These are phyloP conservation scores for Citrus hindsii DNA, from an alignment of 345 rosid genomes.

Conservation along the genomic window DNA sequence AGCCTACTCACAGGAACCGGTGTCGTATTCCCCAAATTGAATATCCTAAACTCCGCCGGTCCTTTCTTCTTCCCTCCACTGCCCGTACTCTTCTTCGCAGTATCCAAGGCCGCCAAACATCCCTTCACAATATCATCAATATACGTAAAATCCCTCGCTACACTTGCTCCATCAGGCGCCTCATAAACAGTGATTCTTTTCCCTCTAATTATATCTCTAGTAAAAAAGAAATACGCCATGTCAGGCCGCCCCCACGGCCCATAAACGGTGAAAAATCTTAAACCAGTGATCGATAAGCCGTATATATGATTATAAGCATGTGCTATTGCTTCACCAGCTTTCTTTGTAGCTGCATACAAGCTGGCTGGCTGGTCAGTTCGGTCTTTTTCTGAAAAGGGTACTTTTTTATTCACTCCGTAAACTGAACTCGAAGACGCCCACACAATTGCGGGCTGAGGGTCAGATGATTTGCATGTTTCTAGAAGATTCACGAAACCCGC, in stretches of 20 bases:
- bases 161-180: conserved; percentile 50
- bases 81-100: conserved; percentile 68
- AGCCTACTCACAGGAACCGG: conserved; percentile 57
- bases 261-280: conserved; percentile 66
- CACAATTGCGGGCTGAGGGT: conserved; percentile 61
- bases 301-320: conserved; percentile 67
- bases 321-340: conserved; percentile 68
- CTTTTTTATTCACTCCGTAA: conserved; percentile 56
- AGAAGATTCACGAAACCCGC: conserved; percentile 61
- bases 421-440: conserved; percentile 83
- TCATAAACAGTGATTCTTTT: conserved; percentile 46
- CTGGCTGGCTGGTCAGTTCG: conserved; percentile 62
- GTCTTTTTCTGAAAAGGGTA: conserved; percentile 68
- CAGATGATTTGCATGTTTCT: conserved; percentile 50
- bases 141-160: conserved; percentile 67
- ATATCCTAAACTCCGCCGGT: conserved; percentile 51
- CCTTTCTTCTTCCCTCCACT: conserved; percentile 68
- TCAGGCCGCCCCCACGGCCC: conserved; percentile 80
- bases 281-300: conserved; percentile 62
- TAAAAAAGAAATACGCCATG: conserved; percentile 74
- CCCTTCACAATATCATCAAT: conserved; percentile 73
- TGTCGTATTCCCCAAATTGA: conserved; percentile 59
- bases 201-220: conserved; percentile 52
- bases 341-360: conserved; percentile 66
- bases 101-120: conserved; percentile 57